Conservation (phyloP, 371 early-diverging fungal species). For the Mortierella sp. region DNA sequence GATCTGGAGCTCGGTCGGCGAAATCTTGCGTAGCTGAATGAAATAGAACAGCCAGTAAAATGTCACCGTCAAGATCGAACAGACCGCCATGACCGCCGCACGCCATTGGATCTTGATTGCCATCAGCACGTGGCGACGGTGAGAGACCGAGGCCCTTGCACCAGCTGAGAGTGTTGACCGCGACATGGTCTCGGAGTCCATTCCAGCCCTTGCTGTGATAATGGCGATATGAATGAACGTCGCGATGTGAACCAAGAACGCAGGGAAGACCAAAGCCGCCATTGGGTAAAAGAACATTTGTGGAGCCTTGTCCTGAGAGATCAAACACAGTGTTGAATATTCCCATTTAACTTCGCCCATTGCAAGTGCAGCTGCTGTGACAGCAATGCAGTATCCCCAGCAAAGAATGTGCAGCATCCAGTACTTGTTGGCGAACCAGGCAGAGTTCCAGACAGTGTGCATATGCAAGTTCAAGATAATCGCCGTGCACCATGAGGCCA, state of each 20-base stretch:
- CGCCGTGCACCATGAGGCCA: constrained; percentile 66
- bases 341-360: constrained; percentile 61
- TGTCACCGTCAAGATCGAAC: constrained; percentile 56
- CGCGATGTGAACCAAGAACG: constrained; percentile 61
- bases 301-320: constrained; percentile 58
- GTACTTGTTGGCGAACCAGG: constrained; percentile 63
- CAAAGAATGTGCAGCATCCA: constrained; percentile 58
- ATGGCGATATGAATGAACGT: constrained; percentile 70
- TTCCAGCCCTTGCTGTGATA: constrained; percentile 54
- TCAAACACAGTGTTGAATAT: constrained; percentile 64
- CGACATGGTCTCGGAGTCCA: constrained; percentile 57
- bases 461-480: constrained; percentile 68
- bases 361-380: constrained; percentile 59
- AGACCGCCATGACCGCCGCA: constrained; percentile 63
- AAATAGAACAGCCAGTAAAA: constrained; percentile 67
- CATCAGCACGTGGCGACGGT: constrained; percentile 61
- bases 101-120: constrained; percentile 74
- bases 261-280: constrained; percentile 63
- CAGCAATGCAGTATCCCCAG: constrained; percentile 65
- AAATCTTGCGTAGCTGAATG: constrained; percentile 57
- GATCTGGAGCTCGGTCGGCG: constrained; percentile 34
- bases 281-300: constrained; percentile 67
- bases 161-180: constrained; percentile 44
- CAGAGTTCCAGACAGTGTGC: constrained; percentile 70
- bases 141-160: constrained; percentile 52